Percentiles rank a stretch among this genome's conserved stretches.
Evolutionary conservation across 1,139 yeast species (phyloP).

Genomic region (Geotrichum macrosporum): DNA sequence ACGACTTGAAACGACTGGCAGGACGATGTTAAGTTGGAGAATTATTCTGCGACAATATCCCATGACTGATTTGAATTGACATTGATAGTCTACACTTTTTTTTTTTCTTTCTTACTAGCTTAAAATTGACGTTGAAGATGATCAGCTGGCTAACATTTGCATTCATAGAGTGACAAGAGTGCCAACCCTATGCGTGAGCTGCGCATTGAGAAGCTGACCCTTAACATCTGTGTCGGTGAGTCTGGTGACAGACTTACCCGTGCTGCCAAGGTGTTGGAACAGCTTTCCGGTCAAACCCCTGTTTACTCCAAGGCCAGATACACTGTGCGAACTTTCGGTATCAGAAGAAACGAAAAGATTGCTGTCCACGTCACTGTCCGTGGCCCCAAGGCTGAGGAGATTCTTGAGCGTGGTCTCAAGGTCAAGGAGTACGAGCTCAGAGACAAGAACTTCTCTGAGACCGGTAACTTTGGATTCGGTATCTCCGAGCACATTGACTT

Average conservation of each 20-base stretch:
- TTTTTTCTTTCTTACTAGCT: too few relatives aligned
- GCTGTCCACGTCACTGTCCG: constrained; percentile 99
- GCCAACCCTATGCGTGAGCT: constrained; percentile 93
- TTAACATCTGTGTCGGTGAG: constrained; percentile 99
- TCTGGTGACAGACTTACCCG: constrained; percentile 99
- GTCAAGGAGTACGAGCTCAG: constrained; percentile 98
- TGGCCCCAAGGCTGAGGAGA: constrained; percentile 99
- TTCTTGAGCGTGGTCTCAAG: constrained; percentile 99
- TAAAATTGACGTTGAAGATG: too few relatives aligned
- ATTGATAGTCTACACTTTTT: too few relatives aligned
- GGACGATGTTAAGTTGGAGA: too few relatives aligned
- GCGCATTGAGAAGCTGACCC: constrained; percentile 98
- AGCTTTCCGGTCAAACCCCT: constrained; percentile 99
- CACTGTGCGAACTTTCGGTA: constrained; percentile 99
- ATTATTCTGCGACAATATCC: too few relatives aligned
- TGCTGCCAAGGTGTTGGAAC: constrained; percentile 99
- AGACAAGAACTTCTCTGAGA: constrained; percentile 90
- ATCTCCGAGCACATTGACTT: constrained; percentile 98
- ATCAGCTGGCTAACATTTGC: too few relatives aligned
- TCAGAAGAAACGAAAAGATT: constrained; percentile 99
- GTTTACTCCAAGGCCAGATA: constrained; percentile 99
- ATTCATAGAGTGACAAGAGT: constrained; percentile 38
- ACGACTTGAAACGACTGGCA: too few relatives aligned
- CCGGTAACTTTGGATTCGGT: constrained; percentile 99
- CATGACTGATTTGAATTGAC: too few relatives aligned